Base-by-base conservation (phyloP, 331 rosid species). In the Malus hybrid region DNA sequence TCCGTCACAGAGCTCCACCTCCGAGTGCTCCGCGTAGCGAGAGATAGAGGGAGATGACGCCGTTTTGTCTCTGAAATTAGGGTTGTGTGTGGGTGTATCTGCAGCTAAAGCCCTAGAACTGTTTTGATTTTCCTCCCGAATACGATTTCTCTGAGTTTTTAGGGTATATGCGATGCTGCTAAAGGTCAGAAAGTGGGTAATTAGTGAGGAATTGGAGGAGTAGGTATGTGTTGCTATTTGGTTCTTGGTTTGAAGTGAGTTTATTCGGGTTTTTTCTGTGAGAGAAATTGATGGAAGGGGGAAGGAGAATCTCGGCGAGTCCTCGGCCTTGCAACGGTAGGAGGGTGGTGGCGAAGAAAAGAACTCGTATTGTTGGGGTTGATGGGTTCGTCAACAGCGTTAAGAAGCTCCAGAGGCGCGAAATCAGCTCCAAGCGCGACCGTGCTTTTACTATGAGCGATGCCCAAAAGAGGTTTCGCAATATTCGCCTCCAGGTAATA, bases 391-490 rank as follows among this genome's bases (percentile, higher is more conserved):
- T 24, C 24, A 24, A 24, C 24, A 24, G 24, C 24, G 24, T 24
- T 24, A 24, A 24, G 24, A 24, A 24, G 24, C 24, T 24, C 24
- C 24, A 24, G 24, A 24, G 24, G 24, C 24, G 24, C 24, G 24
- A 24, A 24, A 24, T 24, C 24, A 24, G 24, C 24, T 24, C 24
- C 24, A 24, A 24, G 24, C 24, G 24, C 24, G 24, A 24, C 24
- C 24, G 24, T 24, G 24, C 97, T 79, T 95, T 95, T 83, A 90
- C 93, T 72, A 92, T 95, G 93, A 92, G 97, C 77, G 92, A 95
- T 78, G 97, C 97, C 58, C 99, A 95, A 75, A 97, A 95, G 71
- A 78, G 99, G 61, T 95, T 95, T 78, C 93, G 97, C 30, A 90
- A 95, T 72, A 95, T 95, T 33, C 97, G 97, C 28, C 90, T 95